Evolutionary conservation across 805 yeast species (phyloP).

Genomic region (Clavispora asparagi): DNA sequence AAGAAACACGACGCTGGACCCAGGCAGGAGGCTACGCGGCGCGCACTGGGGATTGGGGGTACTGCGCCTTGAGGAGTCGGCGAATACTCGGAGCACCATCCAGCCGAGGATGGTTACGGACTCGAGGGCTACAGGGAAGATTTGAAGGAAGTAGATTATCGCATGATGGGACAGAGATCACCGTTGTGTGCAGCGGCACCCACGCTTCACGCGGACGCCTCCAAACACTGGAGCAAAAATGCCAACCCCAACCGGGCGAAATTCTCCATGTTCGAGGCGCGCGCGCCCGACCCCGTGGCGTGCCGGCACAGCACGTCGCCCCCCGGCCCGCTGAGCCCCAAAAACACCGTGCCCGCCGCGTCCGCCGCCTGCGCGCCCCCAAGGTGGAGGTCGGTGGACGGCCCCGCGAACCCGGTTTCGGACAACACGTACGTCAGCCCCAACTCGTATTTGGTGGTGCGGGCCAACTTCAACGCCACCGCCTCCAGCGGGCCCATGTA

Average conservation of each 20-base stretch:
- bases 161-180: too few species aligned
- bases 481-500: slow-evolving; percentile 81
- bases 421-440: slow-evolving; percentile 80
- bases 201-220: not conserved
- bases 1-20: too few species aligned
- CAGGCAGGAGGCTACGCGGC: too few species aligned
- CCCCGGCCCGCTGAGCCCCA: slow-evolving; percentile 65
- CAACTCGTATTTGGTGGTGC: slow-evolving; percentile 72
- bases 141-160: too few species aligned
- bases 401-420: slow-evolving; percentile 89
- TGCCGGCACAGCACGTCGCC: slow-evolving; percentile 46
- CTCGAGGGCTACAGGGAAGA: too few species aligned
- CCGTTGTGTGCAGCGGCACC: too few species aligned
- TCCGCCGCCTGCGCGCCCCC: slow-evolving; percentile 19
- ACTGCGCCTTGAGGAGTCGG: too few species aligned
- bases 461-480: slow-evolving; percentile 70
- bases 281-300: slow-evolving; percentile 43
- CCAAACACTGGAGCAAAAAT: slow-evolving; percentile 41
- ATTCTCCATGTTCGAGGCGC: slow-evolving; percentile 67
- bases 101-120: too few species aligned
- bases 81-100: too few species aligned
- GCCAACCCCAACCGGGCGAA: slow-evolving; percentile 67
- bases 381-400: slow-evolving; percentile 43
- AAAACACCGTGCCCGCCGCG: slow-evolving; percentile 61
- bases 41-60: too few species aligned